Conservation (phyloP, 2,329 filamentous ascomycete species). For the Epichloe baconii region DNA sequence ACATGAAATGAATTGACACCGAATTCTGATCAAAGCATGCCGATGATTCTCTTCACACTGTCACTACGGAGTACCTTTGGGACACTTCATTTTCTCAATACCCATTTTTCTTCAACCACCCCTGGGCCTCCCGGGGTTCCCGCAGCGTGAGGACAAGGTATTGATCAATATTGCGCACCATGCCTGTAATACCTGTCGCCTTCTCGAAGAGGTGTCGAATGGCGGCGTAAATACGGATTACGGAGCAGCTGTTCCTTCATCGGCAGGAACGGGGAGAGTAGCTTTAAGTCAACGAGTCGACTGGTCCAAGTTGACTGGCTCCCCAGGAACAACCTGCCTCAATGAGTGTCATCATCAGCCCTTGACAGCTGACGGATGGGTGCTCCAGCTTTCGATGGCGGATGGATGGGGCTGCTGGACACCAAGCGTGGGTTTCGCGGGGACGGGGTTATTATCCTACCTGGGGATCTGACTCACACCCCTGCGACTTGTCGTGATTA, state of each 20-base stretch:
- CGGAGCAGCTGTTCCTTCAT: not conserved
- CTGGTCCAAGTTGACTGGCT: not conserved
- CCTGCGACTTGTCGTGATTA: not conserved
- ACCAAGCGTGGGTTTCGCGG: not conserved
- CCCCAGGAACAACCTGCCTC: not conserved
- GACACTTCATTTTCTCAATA: no score
- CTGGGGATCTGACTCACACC: not conserved
- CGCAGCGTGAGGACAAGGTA: no score
- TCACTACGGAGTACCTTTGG: no score
- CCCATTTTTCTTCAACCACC: no score
- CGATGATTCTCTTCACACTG: not conserved
- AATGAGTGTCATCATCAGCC: no score
- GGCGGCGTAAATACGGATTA: not conserved
- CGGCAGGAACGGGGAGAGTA: not conserved
- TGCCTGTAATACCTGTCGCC: not conserved
- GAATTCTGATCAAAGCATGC: not conserved
- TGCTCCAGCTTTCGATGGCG: not conserved
- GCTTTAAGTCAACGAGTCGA: not conserved
- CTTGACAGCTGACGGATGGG: not conserved
- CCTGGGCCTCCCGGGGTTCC: no score
- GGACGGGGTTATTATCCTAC: not conserved
- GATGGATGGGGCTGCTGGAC: not conserved
- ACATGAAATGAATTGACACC: not conserved
- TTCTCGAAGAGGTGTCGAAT: not conserved
- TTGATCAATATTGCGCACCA: no score